Percentiles rank a stretch among this genome's conserved stretches.
Conservation (phyloP, 108 stramenopile species). For the Pseudonitzschia delicatissima region DNA sequence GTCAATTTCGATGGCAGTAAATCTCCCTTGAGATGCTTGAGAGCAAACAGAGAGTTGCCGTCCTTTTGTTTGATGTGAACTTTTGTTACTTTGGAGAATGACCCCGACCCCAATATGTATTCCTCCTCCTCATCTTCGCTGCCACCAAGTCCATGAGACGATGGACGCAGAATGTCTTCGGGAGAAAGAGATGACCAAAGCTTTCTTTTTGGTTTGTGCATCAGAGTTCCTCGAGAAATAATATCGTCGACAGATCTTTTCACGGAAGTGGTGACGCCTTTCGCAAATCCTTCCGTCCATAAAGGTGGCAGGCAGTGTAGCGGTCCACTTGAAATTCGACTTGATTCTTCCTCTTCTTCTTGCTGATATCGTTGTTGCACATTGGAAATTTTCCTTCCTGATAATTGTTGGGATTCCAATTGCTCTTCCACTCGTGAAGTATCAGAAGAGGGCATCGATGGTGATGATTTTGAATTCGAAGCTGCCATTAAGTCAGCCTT, state of each 20-base stretch:
- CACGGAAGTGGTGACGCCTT: background rate
- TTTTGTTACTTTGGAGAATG: slow-evolving; percentile 56
- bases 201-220: background rate
- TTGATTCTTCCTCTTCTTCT: no score
- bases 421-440: background rate
- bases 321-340: no score
- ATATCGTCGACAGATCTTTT: background rate
- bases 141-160: no score
- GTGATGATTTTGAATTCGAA: background rate
- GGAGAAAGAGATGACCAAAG: slow-evolving; percentile 1
- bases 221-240: background rate
- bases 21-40: slow-evolving; percentile 51
- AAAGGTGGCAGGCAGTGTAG: background rate
- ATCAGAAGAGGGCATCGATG: background rate
- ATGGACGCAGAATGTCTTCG: slow-evolving; percentile 1
- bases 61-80: slow-evolving; percentile 12
- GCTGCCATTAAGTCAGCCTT: background rate
- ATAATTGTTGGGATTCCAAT: background rate
- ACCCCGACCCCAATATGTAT: background rate
- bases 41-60: slow-evolving; percentile 24
- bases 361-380: no score
- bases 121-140: background rate
- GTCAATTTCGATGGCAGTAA: slow-evolving; percentile 19
- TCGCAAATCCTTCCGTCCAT: slow-evolving; percentile 4
- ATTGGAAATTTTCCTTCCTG: no score